Conservation (phyloP, 768 basidiomycete species). For the Tricholomella constricta region DNA sequence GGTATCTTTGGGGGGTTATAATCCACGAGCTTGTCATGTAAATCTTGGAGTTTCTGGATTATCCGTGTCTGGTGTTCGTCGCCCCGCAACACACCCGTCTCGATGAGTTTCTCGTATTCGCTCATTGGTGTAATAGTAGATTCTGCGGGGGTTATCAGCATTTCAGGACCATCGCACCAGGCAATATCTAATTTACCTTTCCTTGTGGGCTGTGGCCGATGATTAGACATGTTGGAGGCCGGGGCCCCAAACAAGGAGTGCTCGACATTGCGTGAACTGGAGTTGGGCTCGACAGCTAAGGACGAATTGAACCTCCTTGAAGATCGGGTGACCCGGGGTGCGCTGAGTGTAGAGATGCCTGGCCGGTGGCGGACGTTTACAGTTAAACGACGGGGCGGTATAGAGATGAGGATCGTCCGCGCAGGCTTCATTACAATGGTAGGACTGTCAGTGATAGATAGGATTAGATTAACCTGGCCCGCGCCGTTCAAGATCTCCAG, state of each 20-base stretch:
- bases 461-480: not conserved
- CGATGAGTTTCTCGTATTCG: conserved; percentile 49
- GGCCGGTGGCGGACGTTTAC: conserved; percentile 17
- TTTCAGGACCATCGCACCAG: not conserved
- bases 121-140: conserved; percentile 39
- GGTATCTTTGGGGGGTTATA: conserved; percentile 75
- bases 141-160: conserved; percentile 23
- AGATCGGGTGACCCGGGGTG: conserved; percentile 6
- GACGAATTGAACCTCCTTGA: conserved; percentile 35
- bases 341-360: conserved; percentile 12
- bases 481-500: not conserved
- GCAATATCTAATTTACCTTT: conserved; percentile 4
- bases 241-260: conserved; percentile 22
- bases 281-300: conserved; percentile 31
- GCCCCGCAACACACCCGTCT: conserved; percentile 55
- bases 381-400: conserved; percentile 19
- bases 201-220: not conserved
- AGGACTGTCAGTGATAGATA: not conserved
- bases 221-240: conserved; percentile 2
- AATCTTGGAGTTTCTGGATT: conserved; percentile 75
- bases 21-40: conserved; percentile 68
- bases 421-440: conserved; percentile 32
- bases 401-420: conserved; percentile 24
- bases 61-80: conserved; percentile 88
- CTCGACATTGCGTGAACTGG: conserved; percentile 26